Conservation (phyloP, 257 asterid species). For the Thymus mandschuricus region DNA sequence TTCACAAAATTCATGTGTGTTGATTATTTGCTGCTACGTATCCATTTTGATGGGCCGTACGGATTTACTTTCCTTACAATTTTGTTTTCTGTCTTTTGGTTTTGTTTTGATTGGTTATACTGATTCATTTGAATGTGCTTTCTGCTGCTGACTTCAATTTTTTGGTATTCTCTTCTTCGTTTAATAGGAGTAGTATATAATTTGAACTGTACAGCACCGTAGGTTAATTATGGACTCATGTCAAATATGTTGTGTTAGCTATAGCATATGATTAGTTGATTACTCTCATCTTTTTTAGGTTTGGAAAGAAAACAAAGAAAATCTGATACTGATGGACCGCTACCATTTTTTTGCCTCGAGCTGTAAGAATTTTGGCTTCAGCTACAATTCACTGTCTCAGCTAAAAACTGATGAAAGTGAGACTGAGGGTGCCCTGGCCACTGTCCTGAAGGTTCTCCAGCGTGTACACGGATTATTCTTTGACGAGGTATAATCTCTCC, state of each 20-base stretch:
- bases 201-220: neutral
- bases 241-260: neutral
- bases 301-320: conserved; percentile 85
- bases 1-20: neutral
- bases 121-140: too few species aligned
- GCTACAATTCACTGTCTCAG: conserved; percentile 69
- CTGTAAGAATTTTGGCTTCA: conserved; percentile 73
- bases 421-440: conserved; percentile 77
- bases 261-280: conserved; percentile 10
- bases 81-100: too few species aligned
- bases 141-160: too few species aligned
- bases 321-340: conserved; percentile 83
- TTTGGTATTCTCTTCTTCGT: neutral
- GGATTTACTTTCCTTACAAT: too few species aligned
- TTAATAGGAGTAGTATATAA: neutral
- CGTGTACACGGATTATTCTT: conserved; percentile 65
- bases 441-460: conserved; percentile 67
- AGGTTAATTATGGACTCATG: neutral
- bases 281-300: conserved; percentile 48
- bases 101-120: too few species aligned
- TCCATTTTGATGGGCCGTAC: neutral
- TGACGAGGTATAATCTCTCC: conserved; percentile 47
- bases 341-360: conserved; percentile 91
- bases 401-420: conserved; percentile 78
- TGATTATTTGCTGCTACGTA: neutral